These are phyloP conservation scores for Corylus americana DNA, from an alignment of 306 rosid species.

Conservation along the genomic window DNA sequence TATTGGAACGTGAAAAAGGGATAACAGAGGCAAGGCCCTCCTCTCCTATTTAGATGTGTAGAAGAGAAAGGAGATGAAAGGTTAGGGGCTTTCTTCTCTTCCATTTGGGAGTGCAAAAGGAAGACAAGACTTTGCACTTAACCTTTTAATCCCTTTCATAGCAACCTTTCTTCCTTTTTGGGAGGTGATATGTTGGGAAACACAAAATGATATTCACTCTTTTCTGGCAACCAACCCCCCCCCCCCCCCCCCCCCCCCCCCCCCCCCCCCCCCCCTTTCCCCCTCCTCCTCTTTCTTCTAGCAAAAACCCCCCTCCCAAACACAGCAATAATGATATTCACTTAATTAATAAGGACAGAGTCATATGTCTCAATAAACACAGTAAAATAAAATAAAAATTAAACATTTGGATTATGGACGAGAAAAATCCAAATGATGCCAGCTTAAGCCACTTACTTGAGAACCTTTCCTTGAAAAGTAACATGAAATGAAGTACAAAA, in stretches of 20 bases:
- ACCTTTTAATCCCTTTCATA: background rate
- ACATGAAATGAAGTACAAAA: conserved; percentile 73
- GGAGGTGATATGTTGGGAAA: background rate
- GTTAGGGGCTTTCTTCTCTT: background rate
- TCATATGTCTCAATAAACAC: background rate
- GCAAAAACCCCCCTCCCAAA: background rate
- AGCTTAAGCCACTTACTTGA: conserved; percentile 61
- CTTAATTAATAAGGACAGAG: background rate
- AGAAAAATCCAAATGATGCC: conserved; percentile 1
- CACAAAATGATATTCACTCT: background rate
- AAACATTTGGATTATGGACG: background rate
- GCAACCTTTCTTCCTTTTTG: background rate
- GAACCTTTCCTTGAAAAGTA: conserved; percentile 76
- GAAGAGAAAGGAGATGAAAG: background rate
- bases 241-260: background rate
- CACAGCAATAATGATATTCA: background rate
- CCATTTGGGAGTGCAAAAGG: background rate
- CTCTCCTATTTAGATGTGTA: background rate
- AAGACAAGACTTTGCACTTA: background rate
- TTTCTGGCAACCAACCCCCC: too few relatives aligned
- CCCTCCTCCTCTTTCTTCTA: background rate
- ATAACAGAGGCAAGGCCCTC: background rate
- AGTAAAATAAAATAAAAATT: background rate
- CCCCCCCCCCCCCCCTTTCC: background rate
- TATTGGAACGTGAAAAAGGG: background rate